These are phyloP conservation scores for Saccharomycopsis selenospora DNA, from an alignment of 805 yeast species.

Conservation along the genomic window DNA sequence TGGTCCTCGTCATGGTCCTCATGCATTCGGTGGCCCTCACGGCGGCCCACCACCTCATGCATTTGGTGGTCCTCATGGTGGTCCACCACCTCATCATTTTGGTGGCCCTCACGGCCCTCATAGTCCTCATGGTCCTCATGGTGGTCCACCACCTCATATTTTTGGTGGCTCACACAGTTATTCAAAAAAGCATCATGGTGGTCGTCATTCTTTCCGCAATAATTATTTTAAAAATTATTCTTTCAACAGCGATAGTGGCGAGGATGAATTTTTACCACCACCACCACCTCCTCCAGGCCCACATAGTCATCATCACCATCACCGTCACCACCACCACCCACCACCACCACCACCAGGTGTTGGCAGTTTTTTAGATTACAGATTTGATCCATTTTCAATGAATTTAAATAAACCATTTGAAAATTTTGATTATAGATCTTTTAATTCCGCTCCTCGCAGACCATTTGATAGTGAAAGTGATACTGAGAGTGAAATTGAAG, in stretches of 20 bases:
- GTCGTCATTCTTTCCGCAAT: no score
- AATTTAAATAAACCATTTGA: neutral
- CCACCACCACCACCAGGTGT: slow-evolving; percentile 27
- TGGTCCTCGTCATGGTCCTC: slow-evolving; percentile 23
- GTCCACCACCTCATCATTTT: neutral
- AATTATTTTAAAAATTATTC: no score
- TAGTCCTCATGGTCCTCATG: neutral
- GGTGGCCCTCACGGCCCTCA: neutral
- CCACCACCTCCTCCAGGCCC: slow-evolving; percentile 19
- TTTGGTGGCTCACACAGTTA: neutral
- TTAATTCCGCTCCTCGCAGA: slow-evolving; percentile 1
- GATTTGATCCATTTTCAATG: slow-evolving; percentile 2
- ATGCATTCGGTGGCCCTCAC: slow-evolving; percentile 29
- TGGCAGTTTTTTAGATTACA: slow-evolving; percentile 12
- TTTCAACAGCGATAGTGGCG: neutral
- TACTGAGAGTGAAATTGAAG: neutral
- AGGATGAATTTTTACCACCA: neutral
- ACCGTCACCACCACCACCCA: slow-evolving; percentile 1
- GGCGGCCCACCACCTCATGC: slow-evolving; percentile 29
- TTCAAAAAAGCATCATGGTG: slow-evolving; percentile 1
- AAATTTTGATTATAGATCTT: neutral
- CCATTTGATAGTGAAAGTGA: neutral
- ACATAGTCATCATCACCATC: neutral
- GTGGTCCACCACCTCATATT: neutral
- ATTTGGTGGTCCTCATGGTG: slow-evolving; percentile 28